Evolutionary conservation across 2,329 filamentous ascomycete genomes (phyloP), one percentile per base, ranked within the genome.

Genomic region (Penicillium sp.): DNA sequence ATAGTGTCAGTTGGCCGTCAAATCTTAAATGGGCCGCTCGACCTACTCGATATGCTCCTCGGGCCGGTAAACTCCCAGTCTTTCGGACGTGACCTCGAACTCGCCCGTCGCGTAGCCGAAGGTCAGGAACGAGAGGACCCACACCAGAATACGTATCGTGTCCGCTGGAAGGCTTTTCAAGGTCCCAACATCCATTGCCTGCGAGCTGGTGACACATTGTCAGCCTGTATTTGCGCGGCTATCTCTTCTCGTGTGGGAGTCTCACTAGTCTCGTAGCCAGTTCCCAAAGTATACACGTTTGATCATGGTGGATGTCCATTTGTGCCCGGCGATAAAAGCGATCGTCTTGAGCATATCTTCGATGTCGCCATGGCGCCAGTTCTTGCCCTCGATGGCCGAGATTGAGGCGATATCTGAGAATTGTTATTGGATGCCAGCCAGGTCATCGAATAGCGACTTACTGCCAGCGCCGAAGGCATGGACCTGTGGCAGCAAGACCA

Each of bases 91-190:
- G 31, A 91, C 86, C 58, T 91, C 87, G 54, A 89, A 93, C 58
- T 91, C 87, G 32, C 79, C 84, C 1, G 87, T 91, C n/a, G 86
- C 87, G 67, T 89, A 91, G 23, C 87, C 87, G 63, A 89, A 87
- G 25, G 81, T 80, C 66, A 91, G 75, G 65, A 91, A 91, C 1
- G 84, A 87, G 17, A 93, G 75, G 29, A 91, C 80, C 85, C 86
- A 89, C 45, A 90, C 83, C 25, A 93, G 68, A 44, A 91, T 79
- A 29, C 87, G 78, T 54, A 93, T 86, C 3, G 86, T 89, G 25
- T 84, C 82, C 21, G 84, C 83, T 48, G 86, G 87, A 44, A 88
- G 81, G 45, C 81, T 83, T 67, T 89, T 90, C 47, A 93, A 66
- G 45, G 83, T 87, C 33, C 85, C 85, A 9, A 90, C 83, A 58